A percentile compares a stretch with the other conserved stretches of the same genome.
Conservation (phyloP, 75 land plant species). For the Adiantum capillusveneris region DNA sequence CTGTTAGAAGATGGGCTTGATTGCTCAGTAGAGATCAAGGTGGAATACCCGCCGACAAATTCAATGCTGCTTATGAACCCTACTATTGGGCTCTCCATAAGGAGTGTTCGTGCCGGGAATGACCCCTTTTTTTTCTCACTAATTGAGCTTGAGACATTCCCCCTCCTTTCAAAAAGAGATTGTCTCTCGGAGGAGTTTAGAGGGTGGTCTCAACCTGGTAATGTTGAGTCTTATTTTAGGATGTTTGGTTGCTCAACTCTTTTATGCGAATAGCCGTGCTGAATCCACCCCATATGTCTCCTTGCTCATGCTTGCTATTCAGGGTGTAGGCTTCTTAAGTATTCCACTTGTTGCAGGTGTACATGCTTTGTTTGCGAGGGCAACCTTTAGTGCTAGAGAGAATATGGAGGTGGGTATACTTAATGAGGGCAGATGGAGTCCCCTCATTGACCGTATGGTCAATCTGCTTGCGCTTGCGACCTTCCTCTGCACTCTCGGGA, state of each 20-base stretch:
- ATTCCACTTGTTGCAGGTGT: conserved; percentile 59
- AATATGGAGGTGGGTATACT: conserved; percentile 9
- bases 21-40: conserved; percentile 40
- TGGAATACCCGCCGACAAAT: conserved; percentile 61
- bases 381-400: conserved; percentile 19
- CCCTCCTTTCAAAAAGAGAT: conserved; percentile 55
- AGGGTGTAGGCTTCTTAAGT: conserved; percentile 56
- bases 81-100: conserved; percentile 34
- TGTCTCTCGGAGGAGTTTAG: conserved; percentile 46
- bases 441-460: conserved; percentile 34
- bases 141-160: conserved; percentile 41
- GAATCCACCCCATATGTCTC: conserved; percentile 51
- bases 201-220: conserved; percentile 37
- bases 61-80: conserved; percentile 48
- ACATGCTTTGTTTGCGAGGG: conserved; percentile 45
- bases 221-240: conserved; percentile 41
- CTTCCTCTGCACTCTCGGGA: conserved; percentile 47
- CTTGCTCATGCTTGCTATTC: conserved; percentile 59
- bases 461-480: conserved; percentile 47
- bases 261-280: conserved; percentile 24
- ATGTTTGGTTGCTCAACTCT: conserved; percentile 44
- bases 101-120: conserved; percentile 40
- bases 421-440: conserved; percentile 15
- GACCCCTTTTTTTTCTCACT: conserved; percentile 39
- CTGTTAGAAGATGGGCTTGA: conserved; percentile 51